Percentiles rank a stretch among this genome's conserved stretches.
These are phyloP conservation scores for Peronosclerospora sorghi DNA, from an alignment of 352 stramenopile genomes.

Conservation along the genomic window DNA sequence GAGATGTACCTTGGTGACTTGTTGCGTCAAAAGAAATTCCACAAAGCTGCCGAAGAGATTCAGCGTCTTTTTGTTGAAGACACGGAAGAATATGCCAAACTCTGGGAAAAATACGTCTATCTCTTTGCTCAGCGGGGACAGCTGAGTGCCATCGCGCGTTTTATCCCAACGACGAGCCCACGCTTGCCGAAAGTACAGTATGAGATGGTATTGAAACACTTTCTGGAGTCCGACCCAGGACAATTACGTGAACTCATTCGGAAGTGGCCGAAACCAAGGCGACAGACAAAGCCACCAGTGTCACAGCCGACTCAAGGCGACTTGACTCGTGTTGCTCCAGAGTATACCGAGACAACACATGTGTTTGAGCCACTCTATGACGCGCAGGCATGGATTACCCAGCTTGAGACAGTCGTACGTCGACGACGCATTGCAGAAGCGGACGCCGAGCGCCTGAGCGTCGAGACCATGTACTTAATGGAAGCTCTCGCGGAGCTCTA, in stretches of 20 bases:
- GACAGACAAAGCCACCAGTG: slow-evolving; percentile 19
- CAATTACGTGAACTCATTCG: slow-evolving; percentile 67
- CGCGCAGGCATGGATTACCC: slow-evolving; percentile 69
- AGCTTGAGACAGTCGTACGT: slow-evolving; percentile 64
- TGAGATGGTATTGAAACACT: slow-evolving; percentile 81
- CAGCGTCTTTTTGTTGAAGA: slow-evolving; percentile 48
- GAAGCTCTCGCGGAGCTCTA: slow-evolving; percentile 75
- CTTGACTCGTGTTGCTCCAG: slow-evolving; percentile 26
- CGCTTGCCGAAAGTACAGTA: slow-evolving; percentile 60
- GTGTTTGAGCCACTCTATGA: slow-evolving; percentile 76
- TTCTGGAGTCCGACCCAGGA: slow-evolving; percentile 67
- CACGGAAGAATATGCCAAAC: slow-evolving; percentile 40
- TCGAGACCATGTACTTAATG: slow-evolving; percentile 77
- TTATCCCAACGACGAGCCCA: slow-evolving; percentile 63
- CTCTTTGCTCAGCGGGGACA: slow-evolving; percentile 72
- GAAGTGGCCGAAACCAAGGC: slow-evolving; percentile 71
- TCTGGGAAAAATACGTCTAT: slow-evolving; percentile 85
- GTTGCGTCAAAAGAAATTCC: slow-evolving; percentile 61
- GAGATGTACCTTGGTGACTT: slow-evolving; percentile 71
- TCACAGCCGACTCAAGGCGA: slow-evolving; percentile 13
- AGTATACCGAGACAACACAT: slow-evolving; percentile 61
- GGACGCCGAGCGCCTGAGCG: slow-evolving; percentile 40
- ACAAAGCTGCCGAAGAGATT: slow-evolving; percentile 62
- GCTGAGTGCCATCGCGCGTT: slow-evolving; percentile 55
- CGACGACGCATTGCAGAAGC: slow-evolving; percentile 59